A percentile compares a stretch with the other conserved stretches of the same genome.
phyloP scores from a whole-genome alignment of 768 basidiomycete genomes.

The Suillus subalutaceus region DNA sequence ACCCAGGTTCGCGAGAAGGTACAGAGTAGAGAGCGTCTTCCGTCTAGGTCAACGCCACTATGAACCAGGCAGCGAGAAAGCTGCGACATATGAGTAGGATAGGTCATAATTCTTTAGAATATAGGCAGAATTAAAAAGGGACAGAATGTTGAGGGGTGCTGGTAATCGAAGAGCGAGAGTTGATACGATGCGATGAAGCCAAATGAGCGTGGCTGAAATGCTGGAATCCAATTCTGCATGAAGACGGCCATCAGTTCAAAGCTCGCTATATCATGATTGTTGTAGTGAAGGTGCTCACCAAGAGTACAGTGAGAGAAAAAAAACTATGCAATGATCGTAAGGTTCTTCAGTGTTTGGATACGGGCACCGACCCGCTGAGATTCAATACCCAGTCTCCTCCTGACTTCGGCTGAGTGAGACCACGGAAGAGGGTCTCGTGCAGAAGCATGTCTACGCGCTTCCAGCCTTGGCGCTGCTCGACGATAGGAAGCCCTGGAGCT shows the following conservation, averaged over 20 bases:
- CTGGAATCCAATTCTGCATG: not conserved
- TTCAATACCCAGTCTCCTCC: constrained; percentile 41
- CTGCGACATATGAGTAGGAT: not conserved
- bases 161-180: not conserved
- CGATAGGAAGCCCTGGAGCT: constrained; percentile 42
- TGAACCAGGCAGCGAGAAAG: not conserved
- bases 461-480: constrained; percentile 50
- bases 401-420: constrained; percentile 43
- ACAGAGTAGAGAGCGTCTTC: not conserved
- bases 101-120: constrained; percentile 4
- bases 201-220: constrained; percentile 3
- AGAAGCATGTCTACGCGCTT: constrained; percentile 58
- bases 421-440: constrained; percentile 56
- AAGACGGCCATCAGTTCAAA: not conserved
- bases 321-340: constrained; percentile 8
- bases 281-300: not conserved
- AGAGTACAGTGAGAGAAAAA: not conserved
- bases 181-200: not conserved
- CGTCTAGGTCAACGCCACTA: not conserved
- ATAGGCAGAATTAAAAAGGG: not conserved
- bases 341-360: not conserved
- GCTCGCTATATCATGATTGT: not conserved
- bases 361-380: constrained; percentile 21
- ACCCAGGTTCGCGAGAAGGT: not conserved
- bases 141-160: constrained; percentile 5